Evolutionary conservation across 805 yeast species (phyloP).

Genomic region (Brettanomyces naardenensis): DNA sequence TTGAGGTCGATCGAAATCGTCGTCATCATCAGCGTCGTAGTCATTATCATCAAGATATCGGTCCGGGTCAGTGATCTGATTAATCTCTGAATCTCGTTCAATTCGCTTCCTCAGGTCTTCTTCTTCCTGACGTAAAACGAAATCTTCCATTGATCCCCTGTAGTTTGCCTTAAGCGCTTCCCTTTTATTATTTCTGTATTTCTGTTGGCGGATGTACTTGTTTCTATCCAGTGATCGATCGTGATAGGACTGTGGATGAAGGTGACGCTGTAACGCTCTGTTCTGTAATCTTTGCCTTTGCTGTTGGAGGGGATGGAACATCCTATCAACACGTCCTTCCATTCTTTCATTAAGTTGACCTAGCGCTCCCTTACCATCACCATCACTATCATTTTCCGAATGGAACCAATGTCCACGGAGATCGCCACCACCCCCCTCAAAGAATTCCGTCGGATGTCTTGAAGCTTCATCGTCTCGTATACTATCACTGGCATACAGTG

Average conservation of each 20-base stretch:
- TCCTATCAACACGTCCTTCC: constrained; percentile 8
- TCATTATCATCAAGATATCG: constrained; percentile 18
- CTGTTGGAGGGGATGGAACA: constrained; percentile 17
- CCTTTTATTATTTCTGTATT: constrained; percentile 8
- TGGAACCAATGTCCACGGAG: neutral
- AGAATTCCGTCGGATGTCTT: too few relatives aligned
- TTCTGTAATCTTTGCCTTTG: neutral
- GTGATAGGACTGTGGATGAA: constrained; percentile 3
- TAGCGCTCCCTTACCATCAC: neutral
- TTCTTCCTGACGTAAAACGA: constrained; percentile 19
- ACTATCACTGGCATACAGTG: neutral
- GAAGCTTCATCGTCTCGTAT: neutral
- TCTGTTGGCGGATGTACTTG: constrained; percentile 5
- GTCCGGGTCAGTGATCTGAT: constrained; percentile 13
- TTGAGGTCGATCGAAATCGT: constrained; percentile 3
- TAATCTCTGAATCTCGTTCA: constrained; percentile 14
- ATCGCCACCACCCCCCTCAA: too few relatives aligned
- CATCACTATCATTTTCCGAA: neutral
- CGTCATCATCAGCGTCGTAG: constrained; percentile 19
- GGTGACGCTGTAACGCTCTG: neutral
- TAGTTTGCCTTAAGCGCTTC: constrained; percentile 7
- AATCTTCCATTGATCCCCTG: constrained; percentile 23
- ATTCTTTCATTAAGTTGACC: constrained; percentile 6
- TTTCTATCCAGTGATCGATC: constrained; percentile 1
- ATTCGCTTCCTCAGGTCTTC: constrained; percentile 6